A percentile compares a stretch with the other conserved stretches of the same genome.
Conservation (phyloP, 208 protist genomes). For the Acanthamoeba divionensis region DNA sequence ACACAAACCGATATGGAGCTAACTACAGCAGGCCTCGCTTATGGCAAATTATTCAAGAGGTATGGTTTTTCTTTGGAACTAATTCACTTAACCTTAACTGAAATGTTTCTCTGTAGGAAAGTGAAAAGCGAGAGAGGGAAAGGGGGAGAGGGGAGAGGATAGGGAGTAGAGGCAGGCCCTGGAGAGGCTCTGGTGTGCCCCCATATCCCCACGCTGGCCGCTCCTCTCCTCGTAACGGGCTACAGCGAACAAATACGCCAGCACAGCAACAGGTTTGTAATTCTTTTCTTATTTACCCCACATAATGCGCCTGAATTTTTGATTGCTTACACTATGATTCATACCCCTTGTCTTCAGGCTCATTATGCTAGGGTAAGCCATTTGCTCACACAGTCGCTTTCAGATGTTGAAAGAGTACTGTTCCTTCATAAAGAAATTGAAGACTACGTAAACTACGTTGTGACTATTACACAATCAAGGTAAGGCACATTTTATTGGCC, state of each 20-base stretch:
- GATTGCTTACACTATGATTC: no score
- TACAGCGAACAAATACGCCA: no score
- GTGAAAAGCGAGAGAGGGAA: neutral
- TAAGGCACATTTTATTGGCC: neutral
- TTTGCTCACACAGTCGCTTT: conserved; percentile 36
- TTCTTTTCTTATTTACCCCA: no score
- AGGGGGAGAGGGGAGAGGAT: neutral
- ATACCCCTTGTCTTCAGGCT: neutral
- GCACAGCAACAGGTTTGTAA: no score
- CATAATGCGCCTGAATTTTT: no score
- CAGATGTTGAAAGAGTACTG: conserved; percentile 18
- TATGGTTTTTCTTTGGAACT: no score
- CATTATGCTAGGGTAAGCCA: conserved; percentile 18
- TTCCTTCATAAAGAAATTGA: conserved; percentile 42
- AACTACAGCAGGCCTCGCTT: neutral
- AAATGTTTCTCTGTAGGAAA: neutral
- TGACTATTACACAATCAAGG: neutral
- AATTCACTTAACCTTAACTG: neutral
- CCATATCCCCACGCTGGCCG: neutral
- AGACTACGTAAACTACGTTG: conserved; percentile 27
- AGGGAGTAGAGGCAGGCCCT: neutral
- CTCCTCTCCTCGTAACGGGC: no score
- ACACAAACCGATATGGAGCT: neutral
- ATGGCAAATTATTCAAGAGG: conserved; percentile 30
- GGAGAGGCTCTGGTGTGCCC: neutral